A percentile compares a stretch with the other conserved stretches of the same genome.
These are phyloP conservation scores for Crithidia fasciculata DNA, from an alignment of 208 protist genomes.

Conservation along the genomic window DNA sequence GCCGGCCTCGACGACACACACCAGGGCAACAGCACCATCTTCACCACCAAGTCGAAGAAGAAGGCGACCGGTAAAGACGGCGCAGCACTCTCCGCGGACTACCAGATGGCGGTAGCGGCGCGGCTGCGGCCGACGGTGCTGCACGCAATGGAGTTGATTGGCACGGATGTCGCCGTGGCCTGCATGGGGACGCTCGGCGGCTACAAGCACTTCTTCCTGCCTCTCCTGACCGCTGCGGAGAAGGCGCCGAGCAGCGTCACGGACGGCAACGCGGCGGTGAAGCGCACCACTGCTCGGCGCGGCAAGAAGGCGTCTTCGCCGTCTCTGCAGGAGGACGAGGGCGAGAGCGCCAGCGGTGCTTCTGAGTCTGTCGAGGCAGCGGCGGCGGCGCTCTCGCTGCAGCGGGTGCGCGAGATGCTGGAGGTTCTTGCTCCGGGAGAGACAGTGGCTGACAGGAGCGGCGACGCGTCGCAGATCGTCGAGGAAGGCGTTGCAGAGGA, in stretches of 20 bases:
- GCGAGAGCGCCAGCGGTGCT: not conserved
- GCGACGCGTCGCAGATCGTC: not conserved
- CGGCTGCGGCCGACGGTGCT: slow-evolving; percentile 46
- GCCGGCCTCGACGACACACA: slow-evolving; percentile 24
- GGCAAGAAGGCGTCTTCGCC: slow-evolving; percentile 1
- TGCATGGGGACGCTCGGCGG: slow-evolving; percentile 75
- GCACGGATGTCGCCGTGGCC: slow-evolving; percentile 62
- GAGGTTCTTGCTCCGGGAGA: slow-evolving; percentile 27
- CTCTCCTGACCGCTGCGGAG: slow-evolving; percentile 36
- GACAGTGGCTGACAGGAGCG: not conserved
- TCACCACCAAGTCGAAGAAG: slow-evolving; percentile 41
- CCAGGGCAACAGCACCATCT: slow-evolving; percentile 43
- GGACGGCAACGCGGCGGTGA: not conserved
- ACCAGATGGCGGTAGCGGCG: slow-evolving; percentile 38
- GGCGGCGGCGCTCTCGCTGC: slow-evolving; percentile 10
- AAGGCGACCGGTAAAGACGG: slow-evolving; percentile 15
- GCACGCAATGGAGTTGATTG: slow-evolving; percentile 48
- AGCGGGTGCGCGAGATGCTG: slow-evolving; percentile 42
- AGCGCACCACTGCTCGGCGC: not conserved
- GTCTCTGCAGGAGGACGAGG: not conserved
- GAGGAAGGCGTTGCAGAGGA: not conserved
- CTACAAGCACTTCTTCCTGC: slow-evolving; percentile 78
- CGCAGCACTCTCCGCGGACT: slow-evolving; percentile 25
- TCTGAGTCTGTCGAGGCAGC: not conserved
- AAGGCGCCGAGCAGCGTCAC: not conserved